These are phyloP conservation scores for Aphanocladium album DNA, from an alignment of 2,329 filamentous ascomycete genomes.

Conservation along the genomic window DNA sequence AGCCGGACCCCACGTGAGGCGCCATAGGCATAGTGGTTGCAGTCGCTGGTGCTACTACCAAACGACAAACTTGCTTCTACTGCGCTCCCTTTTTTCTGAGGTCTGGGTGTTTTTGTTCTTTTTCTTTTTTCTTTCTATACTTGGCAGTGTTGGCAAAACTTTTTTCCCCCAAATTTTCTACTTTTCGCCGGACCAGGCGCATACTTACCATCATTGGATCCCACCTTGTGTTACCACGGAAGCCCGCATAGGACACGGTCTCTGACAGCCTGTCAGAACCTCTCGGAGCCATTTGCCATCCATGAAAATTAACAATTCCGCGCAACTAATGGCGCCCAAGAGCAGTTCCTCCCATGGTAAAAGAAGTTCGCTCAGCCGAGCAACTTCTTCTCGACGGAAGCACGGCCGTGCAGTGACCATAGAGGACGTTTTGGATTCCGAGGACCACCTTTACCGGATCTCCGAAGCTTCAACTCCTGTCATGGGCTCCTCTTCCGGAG, in stretches of 20 bases:
- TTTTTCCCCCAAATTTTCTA: neutral
- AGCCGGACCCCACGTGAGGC: neutral
- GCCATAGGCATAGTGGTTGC: slow-evolving; percentile 5
- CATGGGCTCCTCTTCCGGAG: neutral
- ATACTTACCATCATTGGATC: neutral
- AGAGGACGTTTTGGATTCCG: slow-evolving; percentile 4
- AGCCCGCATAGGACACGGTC: neutral
- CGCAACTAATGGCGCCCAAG: slow-evolving; percentile 1
- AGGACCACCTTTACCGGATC: neutral
- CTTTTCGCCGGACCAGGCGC: neutral
- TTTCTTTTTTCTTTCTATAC: neutral
- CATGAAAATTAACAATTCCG: neutral
- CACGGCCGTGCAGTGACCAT: slow-evolving; percentile 2
- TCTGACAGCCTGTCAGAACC: neutral
- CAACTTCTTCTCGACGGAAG: slow-evolving; percentile 4
- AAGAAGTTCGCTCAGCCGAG: slow-evolving; percentile 10
- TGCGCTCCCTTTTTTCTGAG: neutral
- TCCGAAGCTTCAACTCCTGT: neutral
- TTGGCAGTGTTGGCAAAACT: neutral
- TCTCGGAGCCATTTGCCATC: neutral
- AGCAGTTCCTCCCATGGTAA: neutral
- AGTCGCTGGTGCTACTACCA: neutral
- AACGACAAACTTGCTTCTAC: neutral
- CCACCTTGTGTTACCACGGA: neutral
- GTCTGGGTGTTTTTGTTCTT: neutral